These are phyloP conservation scores for Sphagnurus paluster DNA, from an alignment of 1,284 basidiomycete species.

Conservation along the genomic window DNA sequence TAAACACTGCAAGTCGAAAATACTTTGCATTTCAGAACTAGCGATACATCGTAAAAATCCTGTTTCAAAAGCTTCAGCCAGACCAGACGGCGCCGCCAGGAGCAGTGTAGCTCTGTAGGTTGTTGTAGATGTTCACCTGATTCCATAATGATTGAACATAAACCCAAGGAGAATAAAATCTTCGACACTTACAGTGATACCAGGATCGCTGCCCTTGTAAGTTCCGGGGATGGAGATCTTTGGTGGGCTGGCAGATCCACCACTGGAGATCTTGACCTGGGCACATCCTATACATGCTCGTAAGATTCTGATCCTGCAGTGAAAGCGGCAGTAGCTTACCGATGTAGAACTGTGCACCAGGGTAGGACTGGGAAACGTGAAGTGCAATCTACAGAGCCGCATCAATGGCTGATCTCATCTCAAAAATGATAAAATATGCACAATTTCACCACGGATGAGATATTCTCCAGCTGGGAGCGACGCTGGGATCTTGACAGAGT, in stretches of 20 bases:
- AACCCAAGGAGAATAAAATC: neutral
- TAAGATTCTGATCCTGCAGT: neutral
- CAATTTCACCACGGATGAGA: conserved; percentile 49
- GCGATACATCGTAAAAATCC: too few relatives aligned
- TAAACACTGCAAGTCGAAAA: too few relatives aligned
- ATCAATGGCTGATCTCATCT: neutral
- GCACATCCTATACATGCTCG: conserved; percentile 29
- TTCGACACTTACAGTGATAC: conserved; percentile 45
- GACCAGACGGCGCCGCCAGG: conserved; percentile 37
- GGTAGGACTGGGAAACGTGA: conserved; percentile 41
- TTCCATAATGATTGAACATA: neutral
- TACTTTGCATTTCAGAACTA: too few relatives aligned
- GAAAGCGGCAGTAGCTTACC: conserved; percentile 22
- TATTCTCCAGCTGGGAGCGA: conserved; percentile 51
- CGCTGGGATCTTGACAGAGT: conserved; percentile 44
- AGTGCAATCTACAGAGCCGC: conserved; percentile 38
- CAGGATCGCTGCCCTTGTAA: conserved; percentile 45
- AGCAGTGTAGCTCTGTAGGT: conserved; percentile 47
- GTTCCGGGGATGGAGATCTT: conserved; percentile 47
- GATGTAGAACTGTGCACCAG: conserved; percentile 50
- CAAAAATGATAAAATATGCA: conserved; percentile 20
- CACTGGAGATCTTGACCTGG: conserved; percentile 44
- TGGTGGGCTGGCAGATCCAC: conserved; percentile 44
- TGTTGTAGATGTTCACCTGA: conserved; percentile 52
- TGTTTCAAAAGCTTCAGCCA: too few relatives aligned